Evolutionary conservation across 257 asterid genomes (phyloP), one percentile per base, ranked within the genome.

Genomic region (Capsicum pubescens): DNA sequence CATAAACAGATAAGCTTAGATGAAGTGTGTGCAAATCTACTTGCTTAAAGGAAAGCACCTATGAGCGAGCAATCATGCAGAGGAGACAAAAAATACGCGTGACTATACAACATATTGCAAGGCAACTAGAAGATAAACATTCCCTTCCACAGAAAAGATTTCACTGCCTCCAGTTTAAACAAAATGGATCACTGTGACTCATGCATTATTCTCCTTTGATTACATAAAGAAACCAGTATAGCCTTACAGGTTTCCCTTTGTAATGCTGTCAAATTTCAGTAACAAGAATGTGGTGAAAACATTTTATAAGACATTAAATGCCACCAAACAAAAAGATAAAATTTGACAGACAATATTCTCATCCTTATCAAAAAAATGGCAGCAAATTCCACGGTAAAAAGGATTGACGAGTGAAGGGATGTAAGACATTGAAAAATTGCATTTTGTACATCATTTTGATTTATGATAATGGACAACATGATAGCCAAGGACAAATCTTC

Each of bases 221-320:
- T 42, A 15, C 50, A 39, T 42, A 42, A 16, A 69, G 32, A 15
- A 69, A 67, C 50, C 50, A 7, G 74, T 35, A 8, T 39, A 69
- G 26, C 26, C 50, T 69, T 39, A 69, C 15, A 69, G 15, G 55
- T 42, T 39, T 16, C 32, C 78, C n/a, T 74, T 74, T 50, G 44
- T 74, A 71, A 74, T 1, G 12, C 61, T 50, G 80, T 21, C 80
- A 19, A 67, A 54, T 26, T 74, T 74, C 56, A 50, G 60, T 50
- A 74, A 74, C 44, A 74, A 48, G 80, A 74, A 74, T 74, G 59
- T 3, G 61, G 60, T 74, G 61, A 50, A 72, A 74, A 50, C 39
- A 7, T 74, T 74, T 50, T 3, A 42, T 9, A 50, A 50, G 19
- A 74, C 44, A 69, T 42, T 16, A 69, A 69, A 69, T 42, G 52